Conservation (phyloP, 2,329 filamentous ascomycete species). For the Ophiocordyceps camponoti-saundersi region DNA sequence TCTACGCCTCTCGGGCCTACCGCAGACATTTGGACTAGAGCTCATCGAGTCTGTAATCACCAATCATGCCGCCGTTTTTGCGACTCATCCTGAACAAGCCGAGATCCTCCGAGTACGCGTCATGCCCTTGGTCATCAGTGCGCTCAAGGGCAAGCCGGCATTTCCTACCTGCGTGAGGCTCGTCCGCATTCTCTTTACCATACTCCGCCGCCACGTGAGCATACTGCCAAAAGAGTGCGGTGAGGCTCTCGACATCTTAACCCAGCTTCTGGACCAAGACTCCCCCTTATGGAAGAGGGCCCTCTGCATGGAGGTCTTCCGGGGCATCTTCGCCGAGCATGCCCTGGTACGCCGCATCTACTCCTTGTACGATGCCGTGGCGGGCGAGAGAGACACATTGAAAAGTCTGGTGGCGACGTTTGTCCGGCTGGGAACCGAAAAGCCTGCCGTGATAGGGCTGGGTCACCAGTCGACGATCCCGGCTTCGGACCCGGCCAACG, state of each 20-base stretch:
- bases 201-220: constrained; percentile 62
- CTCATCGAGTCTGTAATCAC: constrained; percentile 80
- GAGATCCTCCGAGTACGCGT: constrained; percentile 61
- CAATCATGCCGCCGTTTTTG: constrained; percentile 69
- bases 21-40: constrained; percentile 74
- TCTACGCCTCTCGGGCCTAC: constrained; percentile 59
- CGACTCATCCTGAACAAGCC: constrained; percentile 62
- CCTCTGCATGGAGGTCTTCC: constrained; percentile 80
- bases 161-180: constrained; percentile 74
- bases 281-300: constrained; percentile 71
- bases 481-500: constrained; percentile 35
- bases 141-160: constrained; percentile 58
- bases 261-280: constrained; percentile 78
- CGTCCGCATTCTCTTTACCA: constrained; percentile 65
- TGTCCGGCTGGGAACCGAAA: constrained; percentile 85
- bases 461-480: constrained; percentile 79
- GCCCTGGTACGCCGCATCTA: constrained; percentile 66
- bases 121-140: constrained; percentile 67
- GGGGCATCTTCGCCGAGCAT: constrained; percentile 70
- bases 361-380: constrained; percentile 55
- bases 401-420: constrained; percentile 74
- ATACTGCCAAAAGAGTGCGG: constrained; percentile 67
- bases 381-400: constrained; percentile 59
- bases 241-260: constrained; percentile 64
- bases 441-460: constrained; percentile 73